A percentile compares a stretch with the other conserved stretches of the same genome.
Evolutionary conservation across 1,284 basidiomycete genomes (phyloP).

Genomic region (Fomitopsis palustris): DNA sequence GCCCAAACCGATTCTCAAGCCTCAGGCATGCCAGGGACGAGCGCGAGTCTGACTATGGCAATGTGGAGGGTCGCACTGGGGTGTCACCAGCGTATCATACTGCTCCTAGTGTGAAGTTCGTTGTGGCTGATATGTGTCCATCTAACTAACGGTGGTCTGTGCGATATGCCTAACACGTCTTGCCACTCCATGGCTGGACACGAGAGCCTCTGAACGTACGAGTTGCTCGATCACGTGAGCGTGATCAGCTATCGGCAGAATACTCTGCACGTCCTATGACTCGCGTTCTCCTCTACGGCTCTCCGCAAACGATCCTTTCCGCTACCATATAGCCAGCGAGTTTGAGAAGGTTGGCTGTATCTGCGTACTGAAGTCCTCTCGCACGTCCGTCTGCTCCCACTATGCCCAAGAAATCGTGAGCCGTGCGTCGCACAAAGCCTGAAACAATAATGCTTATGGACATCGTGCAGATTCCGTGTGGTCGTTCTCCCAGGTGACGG

Average conservation of each 20-base stretch:
- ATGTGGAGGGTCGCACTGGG: too few species aligned
- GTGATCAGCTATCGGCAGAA: background rate
- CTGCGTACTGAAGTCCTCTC: background rate
- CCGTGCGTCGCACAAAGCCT: background rate
- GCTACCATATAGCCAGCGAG: background rate
- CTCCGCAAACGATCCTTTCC: background rate
- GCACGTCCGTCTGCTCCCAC: conserved; percentile 2
- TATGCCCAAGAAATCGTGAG: conserved; percentile 43
- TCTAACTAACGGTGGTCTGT: too few species aligned
- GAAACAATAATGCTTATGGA: conserved; percentile 2
- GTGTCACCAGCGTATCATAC: too few species aligned
- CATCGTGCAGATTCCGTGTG: conserved; percentile 67
- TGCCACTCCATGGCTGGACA: background rate
- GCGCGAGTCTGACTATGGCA: too few species aligned
- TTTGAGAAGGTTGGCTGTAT: background rate
- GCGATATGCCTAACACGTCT: too few species aligned
- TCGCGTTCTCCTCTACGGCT: conserved; percentile 2
- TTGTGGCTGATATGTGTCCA: too few species aligned
- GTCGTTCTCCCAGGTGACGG: conserved; percentile 94
- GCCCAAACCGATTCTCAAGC: too few species aligned
- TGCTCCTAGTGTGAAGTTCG: too few species aligned
- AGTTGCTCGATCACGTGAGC: background rate
- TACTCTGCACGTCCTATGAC: background rate
- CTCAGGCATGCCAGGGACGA: too few species aligned
- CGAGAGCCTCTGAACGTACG: background rate